Evolutionary conservation across 75 land plant genomes (phyloP).

Genomic region (Picea glauca): DNA sequence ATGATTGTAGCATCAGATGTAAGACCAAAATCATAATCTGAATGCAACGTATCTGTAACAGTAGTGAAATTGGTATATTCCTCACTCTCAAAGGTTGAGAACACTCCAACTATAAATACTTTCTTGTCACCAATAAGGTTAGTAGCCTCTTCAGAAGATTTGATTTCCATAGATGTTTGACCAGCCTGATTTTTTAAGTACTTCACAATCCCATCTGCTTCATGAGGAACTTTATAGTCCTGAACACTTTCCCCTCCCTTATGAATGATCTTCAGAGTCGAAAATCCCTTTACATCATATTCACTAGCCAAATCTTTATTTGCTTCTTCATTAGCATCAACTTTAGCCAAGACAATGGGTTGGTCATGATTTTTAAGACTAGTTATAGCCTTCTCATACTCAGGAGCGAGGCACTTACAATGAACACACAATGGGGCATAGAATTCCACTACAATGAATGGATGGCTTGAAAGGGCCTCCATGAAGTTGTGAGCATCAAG

Average conservation of each 20-base stretch:
- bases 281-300: slow-evolving; percentile 69
- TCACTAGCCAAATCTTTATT: slow-evolving; percentile 66
- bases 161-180: slow-evolving; percentile 78
- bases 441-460: slow-evolving; percentile 86
- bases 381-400: slow-evolving; percentile 93
- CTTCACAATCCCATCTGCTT: slow-evolving; percentile 81
- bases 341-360: slow-evolving; percentile 75
- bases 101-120: slow-evolving; percentile 65
- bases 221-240: slow-evolving; percentile 90
- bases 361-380: slow-evolving; percentile 63
- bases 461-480: slow-evolving; percentile 47
- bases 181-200: slow-evolving; percentile 84
- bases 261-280: slow-evolving; percentile 74
- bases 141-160: slow-evolving; percentile 42
- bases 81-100: slow-evolving; percentile 50
- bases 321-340: slow-evolving; percentile 79
- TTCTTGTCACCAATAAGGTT: slow-evolving; percentile 47
- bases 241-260: slow-evolving; percentile 53
- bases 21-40: slow-evolving; percentile 82
- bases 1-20: slow-evolving; percentile 64
- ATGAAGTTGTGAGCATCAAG: slow-evolving; percentile 56
- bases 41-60: slow-evolving; percentile 66
- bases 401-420: slow-evolving; percentile 86
- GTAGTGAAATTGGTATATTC: slow-evolving; percentile 64
- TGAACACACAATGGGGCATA: slow-evolving; percentile 98